Evolutionary conservation across 495 filamentous ascomycete genomes (phyloP).

Genomic region (Parachaetomium inaequale): DNA sequence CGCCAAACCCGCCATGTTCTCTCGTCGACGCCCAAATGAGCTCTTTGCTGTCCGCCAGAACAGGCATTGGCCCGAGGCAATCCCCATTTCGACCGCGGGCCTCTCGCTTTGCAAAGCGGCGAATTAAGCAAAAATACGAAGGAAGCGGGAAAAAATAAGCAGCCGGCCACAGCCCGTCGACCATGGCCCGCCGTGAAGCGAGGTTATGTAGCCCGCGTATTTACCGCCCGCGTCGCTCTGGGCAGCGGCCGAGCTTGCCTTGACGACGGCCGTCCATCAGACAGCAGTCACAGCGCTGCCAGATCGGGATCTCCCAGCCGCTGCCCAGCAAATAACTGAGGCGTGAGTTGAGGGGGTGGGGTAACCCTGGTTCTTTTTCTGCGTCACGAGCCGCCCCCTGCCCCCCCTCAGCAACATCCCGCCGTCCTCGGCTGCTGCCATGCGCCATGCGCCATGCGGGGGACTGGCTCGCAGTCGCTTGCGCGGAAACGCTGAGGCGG

Average conservation of each 20-base stretch:
- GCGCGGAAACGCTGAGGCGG: slow-evolving; percentile 22
- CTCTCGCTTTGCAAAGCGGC: background rate
- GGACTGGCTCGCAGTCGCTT: slow-evolving; percentile 25
- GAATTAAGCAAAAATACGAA: background rate
- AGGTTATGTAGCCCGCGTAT: slow-evolving; percentile 3
- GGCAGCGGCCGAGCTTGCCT: slow-evolving; percentile 11
- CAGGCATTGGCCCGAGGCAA: background rate
- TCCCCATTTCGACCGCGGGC: background rate
- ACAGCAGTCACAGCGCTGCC: background rate
- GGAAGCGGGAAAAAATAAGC: background rate
- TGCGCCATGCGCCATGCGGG: slow-evolving; percentile 8
- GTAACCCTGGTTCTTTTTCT: slow-evolving; percentile 13
- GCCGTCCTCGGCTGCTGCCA: slow-evolving; percentile 6
- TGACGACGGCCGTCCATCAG: background rate
- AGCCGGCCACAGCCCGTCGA: background rate
- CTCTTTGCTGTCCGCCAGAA: background rate
- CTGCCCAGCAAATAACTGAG: background rate
- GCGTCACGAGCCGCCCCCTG: slow-evolving; percentile 7
- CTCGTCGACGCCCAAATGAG: background rate
- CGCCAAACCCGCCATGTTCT: background rate
- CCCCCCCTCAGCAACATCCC: background rate
- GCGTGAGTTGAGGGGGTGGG: background rate
- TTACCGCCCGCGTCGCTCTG: slow-evolving; percentile 4
- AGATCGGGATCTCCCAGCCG: background rate
- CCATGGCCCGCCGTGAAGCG: background rate